Evolutionary conservation across 2,329 filamentous ascomycete species (phyloP), one percentile per base, ranked within the genome.

Genomic region (Pseudogymnoascus sp.): DNA sequence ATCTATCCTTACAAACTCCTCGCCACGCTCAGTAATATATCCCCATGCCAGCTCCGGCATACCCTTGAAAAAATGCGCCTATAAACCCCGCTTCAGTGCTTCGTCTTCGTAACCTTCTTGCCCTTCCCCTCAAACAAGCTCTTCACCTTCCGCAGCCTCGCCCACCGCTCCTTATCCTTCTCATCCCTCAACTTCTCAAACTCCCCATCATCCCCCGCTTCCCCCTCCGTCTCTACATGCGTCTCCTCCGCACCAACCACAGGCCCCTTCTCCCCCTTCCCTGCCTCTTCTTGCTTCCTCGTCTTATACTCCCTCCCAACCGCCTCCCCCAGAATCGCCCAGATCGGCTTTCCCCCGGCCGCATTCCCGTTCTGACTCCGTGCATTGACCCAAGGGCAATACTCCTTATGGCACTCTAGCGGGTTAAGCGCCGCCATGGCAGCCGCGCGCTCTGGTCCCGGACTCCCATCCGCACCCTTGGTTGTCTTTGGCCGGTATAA

Each of bases 401-500:
- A 94, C 69, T 90, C 89, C 64, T 90, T 84, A 72, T 94, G 90
- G 71, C 92, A 88, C 4, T 81, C 80, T 1, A 87, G 74, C 4
- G 86, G 84, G 69, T 93, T 86, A 1, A 94, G 79, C 61, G 83
- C 78, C 66, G 84, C 81, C 79, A 89, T 86, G 1, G 82, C 81
- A 2, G 86, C 82, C 9, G 64, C 65, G 3, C 57, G 33, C 1
- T 82, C 80, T 18, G 18, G n/a, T 4, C 82, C 78, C 9, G 86
- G 73, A 8, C 86, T 75, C 36, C 76, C 70, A 36, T 79, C 74
- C 0, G 79, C 79, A 14, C 76, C 74, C 62, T 84, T 81, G 30
- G 88, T 81, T 68, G 84, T 83, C 73, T 87, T 92, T 72, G 86
- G 87, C 69, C 86, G 88, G 73, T 96, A 97, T 78, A 99, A 88